Evolutionary conservation across 1,284 basidiomycete species (phyloP).

Genomic region (Ceraceosorus guamensis): DNA sequence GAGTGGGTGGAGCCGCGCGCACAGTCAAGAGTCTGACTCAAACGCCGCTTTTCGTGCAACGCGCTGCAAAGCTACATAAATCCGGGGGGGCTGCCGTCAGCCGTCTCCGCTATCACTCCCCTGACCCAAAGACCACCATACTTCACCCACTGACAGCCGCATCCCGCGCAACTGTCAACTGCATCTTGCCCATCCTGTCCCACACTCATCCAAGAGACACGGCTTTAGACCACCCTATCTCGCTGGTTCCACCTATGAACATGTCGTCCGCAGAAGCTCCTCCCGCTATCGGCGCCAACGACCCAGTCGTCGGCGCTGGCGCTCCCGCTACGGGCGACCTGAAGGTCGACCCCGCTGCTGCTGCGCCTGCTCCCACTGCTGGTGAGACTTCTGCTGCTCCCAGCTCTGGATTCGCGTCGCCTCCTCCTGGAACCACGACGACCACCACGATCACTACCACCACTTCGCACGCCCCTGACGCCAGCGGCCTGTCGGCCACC

Average conservation of each 20-base stretch:
- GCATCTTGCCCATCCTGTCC: background rate
- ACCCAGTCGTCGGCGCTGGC: background rate
- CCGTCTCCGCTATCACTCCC: too few relatives aligned
- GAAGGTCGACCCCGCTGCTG: background rate
- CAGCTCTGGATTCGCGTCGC: background rate
- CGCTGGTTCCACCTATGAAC: background rate
- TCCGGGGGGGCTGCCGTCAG: too few relatives aligned
- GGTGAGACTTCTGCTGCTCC: background rate
- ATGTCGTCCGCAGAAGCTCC: background rate
- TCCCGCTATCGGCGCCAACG: background rate
- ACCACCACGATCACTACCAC: background rate
- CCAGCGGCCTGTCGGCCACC: background rate
- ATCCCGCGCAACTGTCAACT: background rate
- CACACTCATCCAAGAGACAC: background rate
- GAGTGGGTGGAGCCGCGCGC: too few relatives aligned
- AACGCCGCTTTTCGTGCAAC: too few relatives aligned
- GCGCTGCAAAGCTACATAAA: too few relatives aligned
- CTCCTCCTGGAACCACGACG: background rate
- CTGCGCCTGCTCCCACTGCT: background rate
- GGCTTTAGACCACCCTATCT: background rate
- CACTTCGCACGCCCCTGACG: background rate
- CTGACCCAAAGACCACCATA: too few relatives aligned
- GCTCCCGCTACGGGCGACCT: background rate
- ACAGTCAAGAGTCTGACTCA: too few relatives aligned
- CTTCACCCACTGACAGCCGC: too few relatives aligned